phyloP scores from a whole-genome alignment of 2,329 filamentous ascomycete genomes.

The Elsinoe necatrix region DNA sequence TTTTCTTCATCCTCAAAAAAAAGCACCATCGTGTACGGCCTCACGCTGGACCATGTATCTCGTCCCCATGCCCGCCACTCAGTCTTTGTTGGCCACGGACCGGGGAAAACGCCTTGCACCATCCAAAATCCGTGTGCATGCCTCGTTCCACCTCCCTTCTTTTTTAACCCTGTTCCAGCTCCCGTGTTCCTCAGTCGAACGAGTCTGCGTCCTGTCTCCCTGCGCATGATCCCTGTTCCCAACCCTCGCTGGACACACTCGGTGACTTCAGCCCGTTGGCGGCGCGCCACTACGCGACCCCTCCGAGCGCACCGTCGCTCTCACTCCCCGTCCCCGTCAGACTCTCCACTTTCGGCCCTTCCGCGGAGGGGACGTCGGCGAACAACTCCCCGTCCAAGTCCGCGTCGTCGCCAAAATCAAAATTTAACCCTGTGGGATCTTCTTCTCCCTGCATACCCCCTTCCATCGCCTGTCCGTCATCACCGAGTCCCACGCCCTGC shows the following conservation, averaged over 20 bases:
- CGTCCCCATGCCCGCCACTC: not conserved
- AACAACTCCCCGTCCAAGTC: constrained; percentile 19
- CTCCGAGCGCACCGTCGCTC: not conserved
- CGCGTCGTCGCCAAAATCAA: constrained; percentile 23
- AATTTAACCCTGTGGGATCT: constrained; percentile 20
- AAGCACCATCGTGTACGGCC: not conserved
- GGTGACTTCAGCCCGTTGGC: too few relatives aligned
- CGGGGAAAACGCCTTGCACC: not conserved
- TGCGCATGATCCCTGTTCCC: too few relatives aligned
- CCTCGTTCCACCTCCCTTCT: not conserved
- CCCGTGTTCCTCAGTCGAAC: too few relatives aligned
- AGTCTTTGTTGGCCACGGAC: not conserved
- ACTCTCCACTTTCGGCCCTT: constrained; percentile 33
- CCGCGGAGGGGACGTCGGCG: constrained; percentile 16
- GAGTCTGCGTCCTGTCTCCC: too few relatives aligned
- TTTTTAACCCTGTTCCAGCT: too few relatives aligned
- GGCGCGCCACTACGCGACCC: not conserved
- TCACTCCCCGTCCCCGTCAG: constrained; percentile 28
- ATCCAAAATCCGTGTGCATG: not conserved
- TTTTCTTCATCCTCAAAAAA: not conserved
- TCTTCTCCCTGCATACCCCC: constrained; percentile 15
- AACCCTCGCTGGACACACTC: too few relatives aligned
- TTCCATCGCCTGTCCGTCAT: not conserved
- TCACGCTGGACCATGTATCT: not conserved
- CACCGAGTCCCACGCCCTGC: not conserved